phyloP scores from a whole-genome alignment of 148 eudicot genomes.

The Rhododendron ferrugineum region DNA sequence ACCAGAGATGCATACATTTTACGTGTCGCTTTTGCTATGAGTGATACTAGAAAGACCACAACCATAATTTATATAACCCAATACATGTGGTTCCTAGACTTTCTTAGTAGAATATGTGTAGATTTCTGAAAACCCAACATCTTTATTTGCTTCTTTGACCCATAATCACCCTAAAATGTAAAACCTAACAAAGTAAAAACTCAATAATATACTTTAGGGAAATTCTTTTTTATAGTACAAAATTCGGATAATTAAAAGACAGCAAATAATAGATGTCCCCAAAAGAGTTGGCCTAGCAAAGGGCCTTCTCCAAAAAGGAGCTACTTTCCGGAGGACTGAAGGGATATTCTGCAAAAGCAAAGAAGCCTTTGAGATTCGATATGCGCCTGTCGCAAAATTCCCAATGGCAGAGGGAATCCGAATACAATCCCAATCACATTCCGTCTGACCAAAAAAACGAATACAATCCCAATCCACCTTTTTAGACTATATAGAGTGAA shows the following conservation, averaged over 20 bases:
- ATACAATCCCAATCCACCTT: background rate
- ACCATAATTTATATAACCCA: too few species aligned
- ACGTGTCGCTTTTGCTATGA: too few species aligned
- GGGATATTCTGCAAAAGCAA: background rate
- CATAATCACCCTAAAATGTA: background rate
- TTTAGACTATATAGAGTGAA: background rate
- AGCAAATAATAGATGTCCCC: background rate
- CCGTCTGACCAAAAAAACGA: too few species aligned
- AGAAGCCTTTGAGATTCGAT: background rate
- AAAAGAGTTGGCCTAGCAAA: background rate
- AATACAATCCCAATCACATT: background rate
- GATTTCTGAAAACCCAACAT: background rate
- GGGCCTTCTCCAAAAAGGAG: background rate
- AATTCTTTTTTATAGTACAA: background rate
- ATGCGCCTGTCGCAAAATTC: background rate
- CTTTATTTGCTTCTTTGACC: background rate
- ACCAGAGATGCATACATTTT: too few species aligned
- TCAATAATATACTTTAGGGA: background rate
- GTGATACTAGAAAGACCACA: too few species aligned
- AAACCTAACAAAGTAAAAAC: background rate
- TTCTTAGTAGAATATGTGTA: background rate
- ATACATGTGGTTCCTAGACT: background rate
- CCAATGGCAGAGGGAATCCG: background rate
- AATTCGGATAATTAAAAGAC: background rate
- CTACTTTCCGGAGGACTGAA: background rate